These are phyloP conservation scores for Amanita pseudoporphyria DNA, from an alignment of 768 basidiomycete genomes.

Conservation along the genomic window DNA sequence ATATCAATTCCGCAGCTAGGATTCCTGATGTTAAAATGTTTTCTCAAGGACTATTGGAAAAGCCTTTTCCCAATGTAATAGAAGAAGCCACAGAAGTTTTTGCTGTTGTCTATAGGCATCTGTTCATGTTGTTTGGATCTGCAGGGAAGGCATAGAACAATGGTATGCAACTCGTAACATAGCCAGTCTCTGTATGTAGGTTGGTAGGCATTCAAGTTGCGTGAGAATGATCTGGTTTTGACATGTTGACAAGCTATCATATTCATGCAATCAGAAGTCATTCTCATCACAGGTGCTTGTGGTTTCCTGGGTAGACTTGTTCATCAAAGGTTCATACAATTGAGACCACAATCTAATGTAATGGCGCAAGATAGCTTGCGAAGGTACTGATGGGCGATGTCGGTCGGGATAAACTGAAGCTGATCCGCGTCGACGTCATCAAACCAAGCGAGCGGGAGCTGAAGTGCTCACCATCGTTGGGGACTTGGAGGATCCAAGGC, in stretches of 20 bases:
- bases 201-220: too few relatives aligned
- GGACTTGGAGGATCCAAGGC: slow-evolving; percentile 28
- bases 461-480: slow-evolving; percentile 26
- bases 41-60: slow-evolving; percentile 21
- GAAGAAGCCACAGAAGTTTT: slow-evolving; percentile 36
- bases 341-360: not conserved
- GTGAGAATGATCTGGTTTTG: not conserved
- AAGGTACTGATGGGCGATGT: slow-evolving; percentile 22
- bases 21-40: slow-evolving; percentile 31
- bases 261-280: slow-evolving; percentile 9
- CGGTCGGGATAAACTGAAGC: slow-evolving; percentile 24
- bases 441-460: slow-evolving; percentile 22
- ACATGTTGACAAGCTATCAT: too few relatives aligned
- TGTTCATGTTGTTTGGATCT: slow-evolving; percentile 31
- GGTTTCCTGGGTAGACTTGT: slow-evolving; percentile 32
- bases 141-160: slow-evolving; percentile 20
- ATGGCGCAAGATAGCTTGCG: slow-evolving; percentile 21
- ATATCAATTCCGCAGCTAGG: slow-evolving; percentile 37
- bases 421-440: slow-evolving; percentile 44
- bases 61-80: slow-evolving; percentile 35
- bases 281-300: slow-evolving; percentile 36
- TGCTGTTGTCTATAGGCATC: slow-evolving; percentile 28
- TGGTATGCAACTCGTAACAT: too few relatives aligned
- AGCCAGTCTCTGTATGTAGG: too few relatives aligned
- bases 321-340: slow-evolving; percentile 9